A percentile compares a stretch with the other conserved stretches of the same genome.
Evolutionary conservation across 2,329 filamentous ascomycete species (phyloP).

Genomic region (Beauveria bassiana): DNA sequence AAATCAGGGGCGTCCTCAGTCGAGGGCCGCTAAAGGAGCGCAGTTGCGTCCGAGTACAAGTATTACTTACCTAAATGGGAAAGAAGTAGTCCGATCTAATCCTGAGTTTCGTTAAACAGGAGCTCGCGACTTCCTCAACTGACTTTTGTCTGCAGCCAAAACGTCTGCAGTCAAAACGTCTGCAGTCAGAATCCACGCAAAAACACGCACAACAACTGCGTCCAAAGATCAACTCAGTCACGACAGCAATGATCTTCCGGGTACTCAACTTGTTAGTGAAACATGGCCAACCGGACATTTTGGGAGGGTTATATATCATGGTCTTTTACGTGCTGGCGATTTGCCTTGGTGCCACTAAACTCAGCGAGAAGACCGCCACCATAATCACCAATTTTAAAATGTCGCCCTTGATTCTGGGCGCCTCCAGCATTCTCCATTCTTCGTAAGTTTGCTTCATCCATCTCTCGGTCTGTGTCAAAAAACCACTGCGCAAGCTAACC

Average conservation of each 20-base stretch:
- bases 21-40: background rate
- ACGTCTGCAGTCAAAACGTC: too few relatives aligned
- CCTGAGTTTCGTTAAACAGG: background rate
- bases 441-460: slow-evolving; percentile 18
- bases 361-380: slow-evolving; percentile 22
- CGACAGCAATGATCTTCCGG: slow-evolving; percentile 23
- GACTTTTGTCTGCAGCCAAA: background rate
- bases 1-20: background rate
- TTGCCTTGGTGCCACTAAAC: slow-evolving; percentile 23
- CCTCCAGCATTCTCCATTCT: slow-evolving; percentile 28
- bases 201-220: background rate
- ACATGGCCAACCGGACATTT: slow-evolving; percentile 26
- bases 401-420: slow-evolving; percentile 27
- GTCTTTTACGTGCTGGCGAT: slow-evolving; percentile 31
- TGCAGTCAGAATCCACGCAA: background rate
- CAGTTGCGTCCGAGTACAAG: background rate
- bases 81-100: background rate
- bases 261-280: slow-evolving; percentile 23
- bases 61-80: background rate
- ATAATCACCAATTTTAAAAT: slow-evolving; percentile 31
- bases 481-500: background rate
- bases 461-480: rapidly evolving
- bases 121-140: background rate
- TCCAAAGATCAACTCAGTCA: slow-evolving; percentile 14
- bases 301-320: slow-evolving; percentile 32